Evolutionary conservation across 768 basidiomycete genomes (phyloP).

Genomic region (Lactarius quietus): DNA sequence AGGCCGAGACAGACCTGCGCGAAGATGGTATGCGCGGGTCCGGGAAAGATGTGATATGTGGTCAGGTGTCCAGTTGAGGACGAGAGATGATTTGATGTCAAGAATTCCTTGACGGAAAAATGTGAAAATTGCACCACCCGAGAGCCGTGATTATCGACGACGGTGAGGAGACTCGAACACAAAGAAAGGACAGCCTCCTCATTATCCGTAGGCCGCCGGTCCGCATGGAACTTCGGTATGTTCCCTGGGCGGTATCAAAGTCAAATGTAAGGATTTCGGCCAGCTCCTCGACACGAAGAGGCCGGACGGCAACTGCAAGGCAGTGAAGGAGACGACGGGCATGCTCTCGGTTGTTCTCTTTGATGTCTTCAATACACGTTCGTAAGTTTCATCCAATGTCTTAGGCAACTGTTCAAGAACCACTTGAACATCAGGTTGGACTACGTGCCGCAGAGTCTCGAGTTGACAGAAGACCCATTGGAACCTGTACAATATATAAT

Average conservation of each 20-base stretch:
- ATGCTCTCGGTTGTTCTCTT: not conserved
- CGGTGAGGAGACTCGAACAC: constrained; percentile 6
- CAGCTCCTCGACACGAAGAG: not conserved
- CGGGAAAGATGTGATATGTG: not conserved
- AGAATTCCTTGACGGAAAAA: constrained; percentile 12
- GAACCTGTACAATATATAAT: not conserved
- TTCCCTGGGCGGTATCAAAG: not conserved
- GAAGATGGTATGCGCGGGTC: not conserved
- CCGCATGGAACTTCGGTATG: not conserved
- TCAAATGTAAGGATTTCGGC: constrained; percentile 17
- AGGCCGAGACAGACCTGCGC: not conserved
- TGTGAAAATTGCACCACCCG: constrained; percentile 16
- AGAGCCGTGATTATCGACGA: not conserved
- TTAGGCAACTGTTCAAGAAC: constrained; percentile 3
- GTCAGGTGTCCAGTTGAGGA: not conserved
- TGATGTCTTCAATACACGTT: constrained; percentile 1
- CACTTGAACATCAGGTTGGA: not conserved
- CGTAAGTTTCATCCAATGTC: not conserved
- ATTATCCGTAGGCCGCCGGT: constrained; percentile 4
- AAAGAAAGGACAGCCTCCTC: constrained; percentile 1
- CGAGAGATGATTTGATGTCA: not conserved
- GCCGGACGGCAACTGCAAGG: not conserved
- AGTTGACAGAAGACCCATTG: not conserved
- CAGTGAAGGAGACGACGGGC: constrained; percentile 15
- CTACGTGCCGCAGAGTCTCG: not conserved